These are phyloP conservation scores for Aureobasidium sp. DNA, from an alignment of 2,329 filamentous ascomycete species.

Conservation along the genomic window DNA sequence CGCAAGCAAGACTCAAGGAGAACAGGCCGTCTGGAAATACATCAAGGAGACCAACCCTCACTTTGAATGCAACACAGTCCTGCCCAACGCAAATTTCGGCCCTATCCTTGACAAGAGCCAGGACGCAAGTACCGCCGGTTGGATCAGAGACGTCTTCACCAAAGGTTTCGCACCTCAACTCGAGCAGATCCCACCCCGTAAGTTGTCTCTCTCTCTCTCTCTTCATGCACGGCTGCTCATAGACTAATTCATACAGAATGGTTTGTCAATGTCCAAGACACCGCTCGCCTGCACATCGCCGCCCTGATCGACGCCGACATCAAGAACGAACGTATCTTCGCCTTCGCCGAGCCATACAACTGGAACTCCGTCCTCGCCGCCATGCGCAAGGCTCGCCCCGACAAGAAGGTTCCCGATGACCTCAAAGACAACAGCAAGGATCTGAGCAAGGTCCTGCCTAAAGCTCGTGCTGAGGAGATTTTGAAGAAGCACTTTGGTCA, in stretches of 20 bases:
- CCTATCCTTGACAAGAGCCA: slow-evolving; percentile 16
- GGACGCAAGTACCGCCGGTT: slow-evolving; percentile 15
- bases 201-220: background rate
- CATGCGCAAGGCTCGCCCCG: slow-evolving; percentile 30
- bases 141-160: slow-evolving; percentile 14
- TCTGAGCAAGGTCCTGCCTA: slow-evolving; percentile 13
- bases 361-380: slow-evolving; percentile 37
- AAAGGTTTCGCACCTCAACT: slow-evolving; percentile 4
- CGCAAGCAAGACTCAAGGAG: slow-evolving; percentile 42
- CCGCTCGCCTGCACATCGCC: slow-evolving; percentile 43
- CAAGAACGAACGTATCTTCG: slow-evolving; percentile 44
- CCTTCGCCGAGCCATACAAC: slow-evolving; percentile 38
- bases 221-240: background rate
- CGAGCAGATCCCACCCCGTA: slow-evolving; percentile 12
- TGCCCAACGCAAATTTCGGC: slow-evolving; percentile 21
- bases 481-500: slow-evolving; percentile 24
- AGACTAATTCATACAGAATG: slow-evolving; percentile 22
- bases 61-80: slow-evolving; percentile 39
- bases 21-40: slow-evolving; percentile 43
- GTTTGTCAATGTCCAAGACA: slow-evolving; percentile 40
- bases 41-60: slow-evolving; percentile 36
- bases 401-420: slow-evolving; percentile 29
- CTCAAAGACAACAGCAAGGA: slow-evolving; percentile 23
- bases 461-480: slow-evolving; percentile 23
- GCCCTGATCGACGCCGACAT: slow-evolving; percentile 41